Evolutionary conservation across 2,329 filamentous ascomycete species (phyloP), one percentile per base, ranked within the genome.

Genomic region (Lecanicillium sp.): DNA sequence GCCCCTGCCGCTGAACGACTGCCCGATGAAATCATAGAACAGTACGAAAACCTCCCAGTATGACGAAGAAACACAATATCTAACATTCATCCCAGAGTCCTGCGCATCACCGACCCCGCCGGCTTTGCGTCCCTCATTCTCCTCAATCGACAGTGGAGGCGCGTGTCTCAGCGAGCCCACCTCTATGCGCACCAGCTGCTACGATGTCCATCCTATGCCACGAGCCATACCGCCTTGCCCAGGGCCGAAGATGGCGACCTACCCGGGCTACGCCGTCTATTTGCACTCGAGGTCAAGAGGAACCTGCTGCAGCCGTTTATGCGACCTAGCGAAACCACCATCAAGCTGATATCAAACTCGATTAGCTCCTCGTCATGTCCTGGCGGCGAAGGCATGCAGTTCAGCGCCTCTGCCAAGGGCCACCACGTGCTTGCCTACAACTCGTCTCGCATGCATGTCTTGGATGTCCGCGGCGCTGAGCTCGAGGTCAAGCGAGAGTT

Each of bases 281-380:
- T 92, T 52, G 71, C 76, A 8, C 70, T 70, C 35, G 80, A 89
- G 54, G 74, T 83, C 47, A 85, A 86, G 59, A 75, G 83, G 41
- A 86, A 85, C 60, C 68, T 87, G 35, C 90, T 89, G 55, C 78
- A 85, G 48, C 77, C 80, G 27, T 89, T 85, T 55, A 57, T 87
- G 37, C 75, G 82, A 14, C 85, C 85, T 4, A 72, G 62, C 43
- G 71, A 75, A 51, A 89, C 82, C 5, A 67, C 85, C 32, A 74
- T 94, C 51, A 89, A 83, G 54, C 68, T 95, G 37, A 79, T 94
- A 11, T 92, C 85, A 28, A 86, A 82, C 35, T 88, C 84, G 5
- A 85, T 85, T 48, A 90, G 84, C 55, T 89, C 85, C 1, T 87
- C 84, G 2, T 86, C 86, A 16, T 83, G 82, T 45, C 87, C 86